Evolutionary conservation across 139 green algal genomes (phyloP).

Genomic region (Chlamydomonas sp.): DNA sequence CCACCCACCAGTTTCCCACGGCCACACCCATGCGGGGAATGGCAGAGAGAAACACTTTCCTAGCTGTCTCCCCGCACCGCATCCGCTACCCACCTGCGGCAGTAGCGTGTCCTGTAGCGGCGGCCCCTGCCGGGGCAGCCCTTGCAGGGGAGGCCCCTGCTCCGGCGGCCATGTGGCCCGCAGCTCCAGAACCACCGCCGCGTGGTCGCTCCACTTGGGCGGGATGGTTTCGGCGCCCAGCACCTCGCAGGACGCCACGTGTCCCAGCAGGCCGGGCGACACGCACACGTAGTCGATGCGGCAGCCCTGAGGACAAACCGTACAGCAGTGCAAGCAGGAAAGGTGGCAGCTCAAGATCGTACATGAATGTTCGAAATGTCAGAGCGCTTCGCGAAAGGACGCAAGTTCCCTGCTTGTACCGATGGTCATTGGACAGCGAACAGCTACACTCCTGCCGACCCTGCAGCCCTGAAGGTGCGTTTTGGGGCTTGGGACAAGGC

Average conservation of each 20-base stretch:
- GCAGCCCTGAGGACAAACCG: conserved; percentile 54
- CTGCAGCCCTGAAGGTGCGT: too few species aligned
- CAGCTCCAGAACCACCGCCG: conserved; percentile 12
- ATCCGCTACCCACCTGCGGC: too few species aligned
- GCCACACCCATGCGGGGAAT: too few species aligned
- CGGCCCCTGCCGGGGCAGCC: conserved; percentile 39
- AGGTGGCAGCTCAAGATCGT: background rate
- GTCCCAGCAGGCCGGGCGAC: conserved; percentile 55
- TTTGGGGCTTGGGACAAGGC: too few species aligned
- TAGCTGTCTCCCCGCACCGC: too few species aligned
- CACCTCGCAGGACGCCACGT: conserved; percentile 68
- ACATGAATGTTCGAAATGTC: background rate
- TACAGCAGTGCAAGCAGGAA: background rate
- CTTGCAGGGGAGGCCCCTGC: conserved; percentile 41
- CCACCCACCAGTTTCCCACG: too few species aligned
- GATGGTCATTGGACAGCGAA: too few species aligned
- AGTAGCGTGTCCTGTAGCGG: background rate
- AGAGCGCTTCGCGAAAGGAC: too few species aligned
- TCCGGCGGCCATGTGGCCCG: background rate
- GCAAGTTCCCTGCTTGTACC: too few species aligned
- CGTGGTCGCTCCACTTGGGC: conserved; percentile 68
- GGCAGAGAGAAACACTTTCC: too few species aligned
- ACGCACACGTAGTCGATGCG: conserved; percentile 79
- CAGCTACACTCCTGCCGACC: too few species aligned
- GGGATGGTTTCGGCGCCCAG: conserved; percentile 59